These are phyloP conservation scores for Isochrysis galbana DNA, from an alignment of 78 protist species.

Conservation along the genomic window DNA sequence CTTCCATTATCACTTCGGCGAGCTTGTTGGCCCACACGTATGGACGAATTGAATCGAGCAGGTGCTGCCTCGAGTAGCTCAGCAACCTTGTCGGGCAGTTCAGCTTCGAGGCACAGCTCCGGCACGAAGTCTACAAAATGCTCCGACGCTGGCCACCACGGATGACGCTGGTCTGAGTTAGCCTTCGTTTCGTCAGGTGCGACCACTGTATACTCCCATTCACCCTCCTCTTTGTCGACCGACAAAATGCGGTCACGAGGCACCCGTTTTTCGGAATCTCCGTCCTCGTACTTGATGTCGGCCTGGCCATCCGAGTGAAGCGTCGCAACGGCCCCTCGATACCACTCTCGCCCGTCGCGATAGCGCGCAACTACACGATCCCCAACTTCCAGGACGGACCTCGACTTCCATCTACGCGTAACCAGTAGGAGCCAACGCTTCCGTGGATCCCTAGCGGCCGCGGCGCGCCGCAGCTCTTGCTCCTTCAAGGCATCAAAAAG, in stretches of 20 bases:
- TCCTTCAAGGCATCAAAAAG: neutral
- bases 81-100: neutral
- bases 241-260: neutral
- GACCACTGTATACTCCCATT: neutral
- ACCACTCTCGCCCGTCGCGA: constrained; percentile 8
- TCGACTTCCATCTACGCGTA: neutral
- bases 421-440: neutral
- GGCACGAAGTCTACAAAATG: neutral
- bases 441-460: neutral
- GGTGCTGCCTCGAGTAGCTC: neutral
- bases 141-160: constrained; percentile 1
- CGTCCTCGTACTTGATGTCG: constrained; percentile 4
- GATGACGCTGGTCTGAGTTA: neutral
- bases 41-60: too few species aligned
- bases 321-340: neutral
- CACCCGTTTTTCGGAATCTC: neutral
- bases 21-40: too few species aligned
- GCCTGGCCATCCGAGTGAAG: neutral
- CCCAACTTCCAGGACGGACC: neutral
- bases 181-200: neutral
- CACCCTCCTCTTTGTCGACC: neutral
- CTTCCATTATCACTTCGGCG: too few species aligned
- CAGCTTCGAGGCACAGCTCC: neutral
- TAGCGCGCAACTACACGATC: neutral
- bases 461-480: neutral